phyloP scores from a whole-genome alignment of 2,329 filamentous ascomycete genomes.

The Ampelomyces quisqualis region DNA sequence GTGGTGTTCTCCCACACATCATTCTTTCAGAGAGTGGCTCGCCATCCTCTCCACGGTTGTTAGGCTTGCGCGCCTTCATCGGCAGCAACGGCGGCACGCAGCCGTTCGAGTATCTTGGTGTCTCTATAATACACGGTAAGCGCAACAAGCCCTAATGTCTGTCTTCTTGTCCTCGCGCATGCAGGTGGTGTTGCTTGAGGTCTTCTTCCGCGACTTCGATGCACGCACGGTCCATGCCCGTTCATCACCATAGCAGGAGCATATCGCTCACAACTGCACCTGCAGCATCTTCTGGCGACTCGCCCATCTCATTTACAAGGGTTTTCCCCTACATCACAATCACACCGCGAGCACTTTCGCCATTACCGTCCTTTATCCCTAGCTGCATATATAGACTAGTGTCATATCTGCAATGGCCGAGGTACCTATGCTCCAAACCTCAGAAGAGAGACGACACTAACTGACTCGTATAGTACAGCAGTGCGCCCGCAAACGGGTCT shows the following conservation, averaged over 20 bases:
- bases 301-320: background rate
- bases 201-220: background rate
- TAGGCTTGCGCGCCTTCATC: conserved; percentile 1
- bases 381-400: conserved; percentile 5
- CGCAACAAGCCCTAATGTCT: too few relatives aligned
- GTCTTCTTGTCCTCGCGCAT: background rate
- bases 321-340: background rate
- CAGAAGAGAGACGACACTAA: background rate
- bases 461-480: background rate
- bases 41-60: conserved; percentile 3
- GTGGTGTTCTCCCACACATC: background rate
- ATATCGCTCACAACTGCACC: background rate
- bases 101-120: background rate
- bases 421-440: conserved; percentile 12
- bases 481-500: background rate
- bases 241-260: background rate
- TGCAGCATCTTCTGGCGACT: background rate
- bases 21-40: background rate
- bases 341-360: background rate
- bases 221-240: background rate
- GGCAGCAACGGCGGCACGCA: conserved; percentile 1
- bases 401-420: conserved; percentile 20
- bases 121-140: background rate
- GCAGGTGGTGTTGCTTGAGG: too few relatives aligned
- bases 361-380: conserved; percentile 5